Evolutionary conservation across 2,329 filamentous ascomycete genomes (phyloP).

Genomic region (Lasiodiplodia sp.): DNA sequence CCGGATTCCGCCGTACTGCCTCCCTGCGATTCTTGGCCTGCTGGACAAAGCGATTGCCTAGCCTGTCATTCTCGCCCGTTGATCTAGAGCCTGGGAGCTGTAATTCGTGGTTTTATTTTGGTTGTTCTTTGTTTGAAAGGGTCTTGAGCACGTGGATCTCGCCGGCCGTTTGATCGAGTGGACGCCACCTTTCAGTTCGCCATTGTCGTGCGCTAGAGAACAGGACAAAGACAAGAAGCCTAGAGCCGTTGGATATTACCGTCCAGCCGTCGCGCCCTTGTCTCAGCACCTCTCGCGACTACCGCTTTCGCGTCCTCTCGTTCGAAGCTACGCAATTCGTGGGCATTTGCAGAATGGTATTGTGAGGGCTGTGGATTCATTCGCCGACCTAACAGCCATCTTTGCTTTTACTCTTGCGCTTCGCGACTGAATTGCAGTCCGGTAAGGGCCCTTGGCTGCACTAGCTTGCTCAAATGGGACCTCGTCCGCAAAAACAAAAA

Average conservation of each 20-base stretch:
- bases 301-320: conserved; percentile 36
- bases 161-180: conserved; percentile 18
- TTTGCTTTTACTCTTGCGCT: conserved; percentile 32
- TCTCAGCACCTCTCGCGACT: conserved; percentile 34
- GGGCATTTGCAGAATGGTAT: conserved; percentile 34
- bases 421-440: conserved; percentile 47
- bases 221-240: conserved; percentile 13
- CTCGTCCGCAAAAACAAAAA: not conserved
- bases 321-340: conserved; percentile 36
- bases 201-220: conserved; percentile 17
- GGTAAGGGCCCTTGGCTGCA: conserved; percentile 38
- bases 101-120: conserved; percentile 22
- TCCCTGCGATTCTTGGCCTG: conserved; percentile 7
- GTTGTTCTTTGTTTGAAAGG: conserved; percentile 24
- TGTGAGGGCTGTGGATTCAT: conserved; percentile 15
- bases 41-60: conserved; percentile 12
- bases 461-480: not conserved
- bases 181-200: conserved; percentile 19
- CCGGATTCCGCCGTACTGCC: conserved; percentile 1
- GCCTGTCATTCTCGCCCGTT: conserved; percentile 4
- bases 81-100: conserved; percentile 17
- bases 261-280: conserved; percentile 34
- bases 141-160: conserved; percentile 22
- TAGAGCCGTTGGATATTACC: not conserved
- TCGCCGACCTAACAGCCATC: conserved; percentile 19